Percentiles rank a stretch among this genome's conserved stretches.
phyloP scores from a whole-genome alignment of 129 eudicot species.

The Dittrichia graveolens region DNA sequence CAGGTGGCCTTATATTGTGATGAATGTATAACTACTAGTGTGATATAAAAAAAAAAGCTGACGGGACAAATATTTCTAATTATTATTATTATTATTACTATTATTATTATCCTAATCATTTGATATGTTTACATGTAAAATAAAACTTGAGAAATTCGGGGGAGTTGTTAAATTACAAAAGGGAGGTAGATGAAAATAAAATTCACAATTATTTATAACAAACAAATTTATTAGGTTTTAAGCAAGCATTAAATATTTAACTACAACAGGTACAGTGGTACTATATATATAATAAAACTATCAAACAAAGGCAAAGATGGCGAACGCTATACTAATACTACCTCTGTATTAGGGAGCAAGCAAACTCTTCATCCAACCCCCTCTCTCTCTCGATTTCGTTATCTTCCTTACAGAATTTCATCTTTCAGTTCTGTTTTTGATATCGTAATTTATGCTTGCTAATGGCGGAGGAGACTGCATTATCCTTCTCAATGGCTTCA shows the following conservation, averaged over 20 bases:
- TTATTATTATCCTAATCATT: too few species aligned
- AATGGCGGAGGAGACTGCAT: slow-evolving; percentile 57
- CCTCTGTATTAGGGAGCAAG: slow-evolving; percentile 33
- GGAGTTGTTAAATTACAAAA: background rate
- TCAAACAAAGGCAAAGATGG: slow-evolving; percentile 36
- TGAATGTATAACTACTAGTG: too few species aligned
- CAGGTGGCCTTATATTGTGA: too few species aligned
- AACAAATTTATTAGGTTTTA: background rate
- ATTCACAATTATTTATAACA: background rate
- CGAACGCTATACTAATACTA: background rate
- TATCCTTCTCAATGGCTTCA: slow-evolving; percentile 73
- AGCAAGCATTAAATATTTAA: slow-evolving; percentile 6
- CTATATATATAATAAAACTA: slow-evolving; percentile 26
- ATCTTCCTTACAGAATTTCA: slow-evolving; percentile 16
- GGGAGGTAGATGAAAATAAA: background rate
- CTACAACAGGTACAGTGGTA: slow-evolving; percentile 28
- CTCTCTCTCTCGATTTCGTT: background rate
- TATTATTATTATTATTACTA: too few species aligned
- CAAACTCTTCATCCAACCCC: slow-evolving; percentile 20
- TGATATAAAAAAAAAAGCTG: too few species aligned
- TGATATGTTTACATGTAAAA: too few species aligned
- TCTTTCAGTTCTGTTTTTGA: background rate
- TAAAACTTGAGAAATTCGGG: background rate
- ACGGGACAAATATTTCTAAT: too few species aligned
- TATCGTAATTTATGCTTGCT: slow-evolving; percentile 26